A percentile compares a stretch with the other conserved stretches of the same genome.
These are phyloP conservation scores for Alternaria consortialis DNA, from an alignment of 2,329 filamentous ascomycete genomes.

Conservation along the genomic window DNA sequence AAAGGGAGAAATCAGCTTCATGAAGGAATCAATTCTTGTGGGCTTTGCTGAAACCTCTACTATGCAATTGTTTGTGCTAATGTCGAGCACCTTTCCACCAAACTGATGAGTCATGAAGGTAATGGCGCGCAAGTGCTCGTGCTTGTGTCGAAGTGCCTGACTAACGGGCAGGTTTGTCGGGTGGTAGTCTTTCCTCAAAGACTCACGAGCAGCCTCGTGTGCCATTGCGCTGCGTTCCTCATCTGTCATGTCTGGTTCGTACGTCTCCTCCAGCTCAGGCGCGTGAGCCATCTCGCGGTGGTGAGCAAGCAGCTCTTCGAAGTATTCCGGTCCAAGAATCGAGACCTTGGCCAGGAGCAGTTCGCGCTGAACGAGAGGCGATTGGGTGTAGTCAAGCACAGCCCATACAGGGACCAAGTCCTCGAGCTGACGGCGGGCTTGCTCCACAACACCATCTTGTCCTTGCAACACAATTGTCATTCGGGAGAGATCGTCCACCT, in stretches of 20 bases:
- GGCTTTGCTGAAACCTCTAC: constrained; percentile 97
- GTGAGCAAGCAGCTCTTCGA: constrained; percentile 94
- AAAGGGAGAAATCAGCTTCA: constrained; percentile 93
- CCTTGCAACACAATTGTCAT: constrained; percentile 99
- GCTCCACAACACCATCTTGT: constrained; percentile 96
- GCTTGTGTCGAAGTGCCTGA: constrained; percentile 93
- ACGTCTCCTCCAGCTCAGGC: constrained; percentile 42
- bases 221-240: constrained; percentile 44
- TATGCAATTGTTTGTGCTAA: constrained; percentile 98
- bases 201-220: constrained; percentile 51
- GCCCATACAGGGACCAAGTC: constrained; percentile 98
- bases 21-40: constrained; percentile 92
- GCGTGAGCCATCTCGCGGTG: constrained; percentile 84
- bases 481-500: constrained; percentile 93
- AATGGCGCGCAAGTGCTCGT: constrained; percentile 95
- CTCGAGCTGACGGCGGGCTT: constrained; percentile 92
- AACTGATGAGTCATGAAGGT: constrained; percentile 98
- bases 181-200: constrained; percentile 76
- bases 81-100: constrained; percentile 95
- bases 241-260: constrained; percentile 39
- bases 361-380: constrained; percentile 94
- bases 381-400: constrained; percentile 92
- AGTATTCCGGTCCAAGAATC: constrained; percentile 96
- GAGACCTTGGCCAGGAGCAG: constrained; percentile 95
- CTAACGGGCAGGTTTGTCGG: constrained; percentile 85